phyloP scores from a whole-genome alignment of 129 eudicot genomes.

The Sambucus nigra region DNA sequence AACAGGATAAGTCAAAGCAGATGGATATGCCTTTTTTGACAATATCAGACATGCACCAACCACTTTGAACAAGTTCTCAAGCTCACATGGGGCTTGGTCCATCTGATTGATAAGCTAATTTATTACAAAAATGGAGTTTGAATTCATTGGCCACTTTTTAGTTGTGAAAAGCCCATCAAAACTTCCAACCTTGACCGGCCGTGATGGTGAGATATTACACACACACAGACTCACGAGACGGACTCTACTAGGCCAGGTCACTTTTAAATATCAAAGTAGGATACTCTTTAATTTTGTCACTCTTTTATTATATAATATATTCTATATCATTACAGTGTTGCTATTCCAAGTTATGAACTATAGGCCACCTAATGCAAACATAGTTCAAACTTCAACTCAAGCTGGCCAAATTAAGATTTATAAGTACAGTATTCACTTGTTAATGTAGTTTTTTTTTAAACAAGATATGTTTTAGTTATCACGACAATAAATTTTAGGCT shows the following conservation, averaged over 20 bases:
- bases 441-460: too few relatives aligned
- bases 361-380: too few relatives aligned
- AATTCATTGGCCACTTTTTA: neutral
- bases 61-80: neutral
- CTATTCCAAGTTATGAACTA: too few relatives aligned
- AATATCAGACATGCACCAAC: neutral
- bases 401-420: too few relatives aligned
- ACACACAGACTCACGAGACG: too few relatives aligned
- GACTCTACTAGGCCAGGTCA: neutral
- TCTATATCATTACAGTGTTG: too few relatives aligned
- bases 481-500: too few relatives aligned
- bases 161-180: neutral
- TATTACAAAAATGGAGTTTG: neutral
- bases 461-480: too few relatives aligned
- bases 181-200: too few relatives aligned
- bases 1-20: neutral
- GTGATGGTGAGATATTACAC: too few relatives aligned
- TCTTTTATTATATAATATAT: neutral
- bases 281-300: neutral
- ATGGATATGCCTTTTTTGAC: neutral
- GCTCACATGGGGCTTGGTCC: neutral
- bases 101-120: neutral
- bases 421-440: too few relatives aligned
- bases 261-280: neutral
- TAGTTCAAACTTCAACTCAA: too few relatives aligned